Conservation (phyloP, 345 rosid species). For the Acer negundo region DNA sequence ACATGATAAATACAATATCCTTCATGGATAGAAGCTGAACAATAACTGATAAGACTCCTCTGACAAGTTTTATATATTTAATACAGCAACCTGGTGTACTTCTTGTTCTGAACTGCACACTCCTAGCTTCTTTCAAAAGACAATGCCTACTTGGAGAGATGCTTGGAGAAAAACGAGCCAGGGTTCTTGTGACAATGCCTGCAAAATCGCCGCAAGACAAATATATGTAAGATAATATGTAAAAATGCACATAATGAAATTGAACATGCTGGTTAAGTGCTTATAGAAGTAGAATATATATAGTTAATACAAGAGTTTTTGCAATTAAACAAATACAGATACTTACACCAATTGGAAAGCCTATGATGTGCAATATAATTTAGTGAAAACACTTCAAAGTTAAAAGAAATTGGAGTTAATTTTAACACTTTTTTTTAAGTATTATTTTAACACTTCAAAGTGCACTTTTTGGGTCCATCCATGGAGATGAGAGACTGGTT, state of each 20-base stretch:
- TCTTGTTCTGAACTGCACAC: constrained; percentile 33
- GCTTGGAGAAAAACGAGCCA: constrained; percentile 32
- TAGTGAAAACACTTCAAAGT: not conserved
- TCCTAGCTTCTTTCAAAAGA: constrained; percentile 20
- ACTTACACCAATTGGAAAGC: not conserved
- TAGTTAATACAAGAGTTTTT: not conserved
- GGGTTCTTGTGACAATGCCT: constrained; percentile 48
- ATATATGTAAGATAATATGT: not conserved
- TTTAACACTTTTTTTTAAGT: too few species aligned
- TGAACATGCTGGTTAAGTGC: not conserved
- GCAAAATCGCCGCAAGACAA: constrained; percentile 26
- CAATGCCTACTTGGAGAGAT: constrained; percentile 28
- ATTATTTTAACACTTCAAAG: too few species aligned
- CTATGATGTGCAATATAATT: not conserved
- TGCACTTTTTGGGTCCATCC: not conserved
- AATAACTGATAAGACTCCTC: not conserved
- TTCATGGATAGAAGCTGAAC: constrained; percentile 22
- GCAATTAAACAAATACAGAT: not conserved
- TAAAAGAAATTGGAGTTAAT: too few species aligned
- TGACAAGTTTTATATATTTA: constrained; percentile 18
- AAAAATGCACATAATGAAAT: not conserved
- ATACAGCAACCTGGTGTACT: constrained; percentile 54
- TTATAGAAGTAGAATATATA: not conserved
- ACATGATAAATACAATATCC: constrained; percentile 27
- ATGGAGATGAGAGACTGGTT: not conserved